These are phyloP conservation scores for Ustanciosporium gigantosporum DNA, from an alignment of 1,284 basidiomycete genomes.

Conservation along the genomic window DNA sequence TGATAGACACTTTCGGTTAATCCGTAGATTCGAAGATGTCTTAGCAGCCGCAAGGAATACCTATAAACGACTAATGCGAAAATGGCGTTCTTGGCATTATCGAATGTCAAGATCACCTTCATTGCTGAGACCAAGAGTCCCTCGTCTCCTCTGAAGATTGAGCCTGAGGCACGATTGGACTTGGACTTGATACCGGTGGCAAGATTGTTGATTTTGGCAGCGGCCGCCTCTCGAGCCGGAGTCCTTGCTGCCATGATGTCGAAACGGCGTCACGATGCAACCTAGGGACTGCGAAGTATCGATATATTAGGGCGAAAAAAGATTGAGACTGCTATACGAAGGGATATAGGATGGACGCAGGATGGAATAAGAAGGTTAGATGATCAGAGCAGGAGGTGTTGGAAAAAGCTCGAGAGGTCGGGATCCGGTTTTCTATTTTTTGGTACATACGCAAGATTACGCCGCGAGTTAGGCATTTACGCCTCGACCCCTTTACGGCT, in stretches of 20 bases:
- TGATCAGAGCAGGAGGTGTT: too few relatives aligned
- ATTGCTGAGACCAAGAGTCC: conserved; percentile 8
- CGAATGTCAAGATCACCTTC: conserved; percentile 24
- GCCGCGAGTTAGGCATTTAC: too few relatives aligned
- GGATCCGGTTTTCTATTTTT: too few relatives aligned
- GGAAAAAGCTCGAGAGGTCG: too few relatives aligned
- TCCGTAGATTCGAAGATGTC: conserved; percentile 51
- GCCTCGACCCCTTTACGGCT: too few relatives aligned
- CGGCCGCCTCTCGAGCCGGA: conserved; percentile 63
- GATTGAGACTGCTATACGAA: too few relatives aligned
- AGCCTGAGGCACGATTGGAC: not conserved
- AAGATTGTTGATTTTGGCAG: conserved; percentile 22
- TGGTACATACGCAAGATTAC: too few relatives aligned
- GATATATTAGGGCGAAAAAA: too few relatives aligned
- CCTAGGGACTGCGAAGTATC: too few relatives aligned
- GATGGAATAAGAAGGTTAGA: too few relatives aligned
- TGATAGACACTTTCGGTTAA: conserved; percentile 43
- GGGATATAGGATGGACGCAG: too few relatives aligned
- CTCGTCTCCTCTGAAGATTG: conserved; percentile 7
- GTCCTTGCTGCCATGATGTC: conserved; percentile 21
- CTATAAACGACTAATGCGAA: conserved; percentile 44
- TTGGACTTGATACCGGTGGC: conserved; percentile 1
- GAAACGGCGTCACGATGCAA: too few relatives aligned
- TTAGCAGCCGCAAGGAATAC: conserved; percentile 30
- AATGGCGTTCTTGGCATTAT: conserved; percentile 47